Base-by-base conservation (phyloP, 176 grass and related monocot species). In the Carex myosuroides region DNA sequence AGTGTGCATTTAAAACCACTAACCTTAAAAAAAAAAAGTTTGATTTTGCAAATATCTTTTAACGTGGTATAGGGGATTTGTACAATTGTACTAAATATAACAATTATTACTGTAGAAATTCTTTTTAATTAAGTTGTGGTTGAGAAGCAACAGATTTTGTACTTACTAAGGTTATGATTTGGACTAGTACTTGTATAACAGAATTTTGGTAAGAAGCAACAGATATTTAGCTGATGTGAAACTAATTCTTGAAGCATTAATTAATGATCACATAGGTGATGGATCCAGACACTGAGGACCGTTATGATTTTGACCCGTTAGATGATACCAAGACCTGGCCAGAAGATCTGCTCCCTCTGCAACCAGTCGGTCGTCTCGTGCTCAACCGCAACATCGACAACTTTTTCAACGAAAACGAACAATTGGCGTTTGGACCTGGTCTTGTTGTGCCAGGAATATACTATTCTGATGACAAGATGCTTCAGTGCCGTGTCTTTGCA, bases 381-480 rank as follows among this genome's bases (percentile, higher is more conserved):
- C 87, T 97, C 0, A 91, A 97, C 87, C 85, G 87, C 1, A 97
- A 97, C 90, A 84, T 97, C 1, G 94, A 97, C 83, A 97, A 97
- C 90, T 97, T 97, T 90, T 97, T 97, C 88, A 81, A 86, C 18
- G 94, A 97, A 87, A 97, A 97, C 76, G 94, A 97, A 88, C 94
- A 97, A 89, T 90, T 97, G 0, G 94, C 94, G 0, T 97, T 97
- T 75, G 92, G 94, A 0, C 94, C 94, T 0, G 94, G 94, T 1
- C 87, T 94, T 5, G 88, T 97, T 5, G 94, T 97, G 4, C 94
- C 94, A 0, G 94, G 94, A 6, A 97, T 97, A 81, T 91, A 97
- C 92, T 97, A 97, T 90, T 97, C 94, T 11, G 94, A 97, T 84
- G 94, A 97, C 84, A 97, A 97, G 85, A 97, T 97, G 94, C 94